A percentile compares a stretch with the other conserved stretches of the same genome.
Evolutionary conservation across 257 asterid genomes (phyloP).

Genomic region (Orobanche coerulescens): DNA sequence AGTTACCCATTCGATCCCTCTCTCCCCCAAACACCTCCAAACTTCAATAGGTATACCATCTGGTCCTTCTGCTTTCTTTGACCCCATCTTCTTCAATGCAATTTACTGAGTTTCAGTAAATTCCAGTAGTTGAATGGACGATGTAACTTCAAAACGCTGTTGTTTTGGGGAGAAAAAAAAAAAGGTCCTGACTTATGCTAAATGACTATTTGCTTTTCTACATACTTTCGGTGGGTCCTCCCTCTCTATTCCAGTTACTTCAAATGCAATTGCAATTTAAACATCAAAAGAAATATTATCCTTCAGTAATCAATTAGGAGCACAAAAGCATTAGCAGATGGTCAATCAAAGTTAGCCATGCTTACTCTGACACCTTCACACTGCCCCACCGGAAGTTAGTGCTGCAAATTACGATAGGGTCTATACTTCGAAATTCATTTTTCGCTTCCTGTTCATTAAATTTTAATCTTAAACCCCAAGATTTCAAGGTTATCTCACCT

Average conservation of each 20-base stretch:
- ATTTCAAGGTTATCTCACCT: constrained; percentile 11
- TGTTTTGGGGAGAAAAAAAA: not conserved
- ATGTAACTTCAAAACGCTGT: constrained; percentile 5
- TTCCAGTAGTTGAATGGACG: not conserved
- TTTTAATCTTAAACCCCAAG: not conserved
- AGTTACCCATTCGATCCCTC: too few relatives aligned
- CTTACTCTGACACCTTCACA: too few relatives aligned
- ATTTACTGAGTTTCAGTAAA: constrained; percentile 5
- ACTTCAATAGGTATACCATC: too few relatives aligned
- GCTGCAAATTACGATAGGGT: not conserved
- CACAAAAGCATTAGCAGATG: not conserved
- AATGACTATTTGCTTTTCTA: not conserved
- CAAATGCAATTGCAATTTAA: constrained; percentile 2
- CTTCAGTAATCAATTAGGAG: not conserved
- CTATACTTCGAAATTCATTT: not conserved
- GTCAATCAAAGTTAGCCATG: too few relatives aligned
- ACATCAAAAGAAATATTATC: not conserved
- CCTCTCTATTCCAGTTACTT: not conserved
- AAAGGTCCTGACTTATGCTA: constrained; percentile 1
- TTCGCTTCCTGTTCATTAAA: not conserved
- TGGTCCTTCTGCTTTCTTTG: too few relatives aligned
- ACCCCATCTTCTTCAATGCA: too few relatives aligned
- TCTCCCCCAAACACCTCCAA: too few relatives aligned
- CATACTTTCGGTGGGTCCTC: not conserved
- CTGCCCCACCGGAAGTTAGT: not conserved